These are phyloP conservation scores for Colletotrichum viniferum DNA, from an alignment of 2,329 filamentous ascomycete genomes.

Conservation along the genomic window DNA sequence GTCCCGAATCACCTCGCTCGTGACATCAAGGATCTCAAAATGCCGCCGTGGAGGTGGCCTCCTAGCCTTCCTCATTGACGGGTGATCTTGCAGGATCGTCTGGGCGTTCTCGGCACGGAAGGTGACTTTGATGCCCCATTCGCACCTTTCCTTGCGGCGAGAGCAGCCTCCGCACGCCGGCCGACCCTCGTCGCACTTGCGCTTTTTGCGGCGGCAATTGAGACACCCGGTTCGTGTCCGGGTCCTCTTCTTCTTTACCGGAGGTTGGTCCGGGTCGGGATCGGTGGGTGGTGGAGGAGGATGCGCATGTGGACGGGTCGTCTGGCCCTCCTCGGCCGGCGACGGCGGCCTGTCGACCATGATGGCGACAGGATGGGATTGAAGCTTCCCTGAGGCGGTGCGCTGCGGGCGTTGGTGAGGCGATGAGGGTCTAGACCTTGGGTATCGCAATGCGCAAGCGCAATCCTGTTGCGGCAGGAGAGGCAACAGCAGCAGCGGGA, in stretches of 20 bases:
- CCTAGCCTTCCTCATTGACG: conserved; percentile 35
- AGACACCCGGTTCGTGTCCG: conserved; percentile 40
- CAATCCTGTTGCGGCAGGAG: not conserved
- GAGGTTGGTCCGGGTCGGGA: not conserved
- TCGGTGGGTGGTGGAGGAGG: not conserved
- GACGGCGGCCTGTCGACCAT: not conserved
- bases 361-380: not conserved
- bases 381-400: not conserved
- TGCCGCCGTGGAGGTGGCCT: conserved; percentile 26
- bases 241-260: conserved; percentile 30
- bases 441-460: conserved; percentile 1
- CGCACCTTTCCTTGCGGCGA: conserved; percentile 33
- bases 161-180: conserved; percentile 39
- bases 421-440: not conserved
- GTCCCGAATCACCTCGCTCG: conserved; percentile 40
- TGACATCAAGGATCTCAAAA: conserved; percentile 41
- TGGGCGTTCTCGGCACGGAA: conserved; percentile 41
- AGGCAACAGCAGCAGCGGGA: not conserved
- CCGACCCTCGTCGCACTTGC: conserved; percentile 40
- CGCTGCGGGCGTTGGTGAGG: not conserved
- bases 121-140: conserved; percentile 42
- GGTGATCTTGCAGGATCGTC: conserved; percentile 33
- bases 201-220: conserved; percentile 42
- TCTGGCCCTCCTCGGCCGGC: not conserved
- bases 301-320: not conserved